Evolutionary conservation across 495 filamentous ascomycete species (phyloP).

Genomic region (Aspergillus indologenus): DNA sequence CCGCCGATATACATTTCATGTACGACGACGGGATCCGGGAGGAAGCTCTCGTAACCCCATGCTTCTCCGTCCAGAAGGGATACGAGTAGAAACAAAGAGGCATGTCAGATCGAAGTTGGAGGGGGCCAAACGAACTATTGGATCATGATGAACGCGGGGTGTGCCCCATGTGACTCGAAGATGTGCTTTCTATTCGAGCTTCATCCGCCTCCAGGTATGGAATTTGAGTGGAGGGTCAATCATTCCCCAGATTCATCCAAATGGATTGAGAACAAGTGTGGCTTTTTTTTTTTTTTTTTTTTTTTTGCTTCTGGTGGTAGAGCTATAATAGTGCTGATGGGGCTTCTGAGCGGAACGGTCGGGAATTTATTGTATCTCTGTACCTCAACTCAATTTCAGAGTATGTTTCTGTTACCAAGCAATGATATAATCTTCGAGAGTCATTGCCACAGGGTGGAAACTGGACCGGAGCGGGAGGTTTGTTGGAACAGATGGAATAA

Average conservation of each 20-base stretch:
- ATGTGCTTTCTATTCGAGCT: constrained; percentile 5
- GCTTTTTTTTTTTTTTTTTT: too few species aligned
- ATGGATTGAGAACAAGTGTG: background rate
- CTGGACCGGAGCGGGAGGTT: background rate
- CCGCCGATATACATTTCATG: background rate
- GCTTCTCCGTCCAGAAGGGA: background rate
- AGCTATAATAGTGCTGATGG: background rate
- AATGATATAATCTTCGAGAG: constrained; percentile 12
- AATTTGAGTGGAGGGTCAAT: constrained; percentile 16
- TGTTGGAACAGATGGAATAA: background rate
- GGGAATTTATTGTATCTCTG: too few species aligned
- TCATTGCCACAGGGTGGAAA: constrained; percentile 4
- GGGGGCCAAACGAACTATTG: constrained; percentile 1
- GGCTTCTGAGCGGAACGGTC: background rate
- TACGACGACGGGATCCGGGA: background rate
- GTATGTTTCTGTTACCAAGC: background rate
- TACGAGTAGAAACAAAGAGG: background rate
- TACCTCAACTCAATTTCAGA: too few species aligned
- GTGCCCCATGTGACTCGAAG: constrained; percentile 2
- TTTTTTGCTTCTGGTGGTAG: background rate
- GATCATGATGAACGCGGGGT: constrained; percentile 9
- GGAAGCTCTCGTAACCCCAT: background rate
- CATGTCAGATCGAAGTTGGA: constrained; percentile 1
- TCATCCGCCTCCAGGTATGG: constrained; percentile 6
- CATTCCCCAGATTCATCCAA: background rate